Evolutionary conservation across 2,329 filamentous ascomycete species (phyloP).

Genomic region (Zymoseptoria brevis): DNA sequence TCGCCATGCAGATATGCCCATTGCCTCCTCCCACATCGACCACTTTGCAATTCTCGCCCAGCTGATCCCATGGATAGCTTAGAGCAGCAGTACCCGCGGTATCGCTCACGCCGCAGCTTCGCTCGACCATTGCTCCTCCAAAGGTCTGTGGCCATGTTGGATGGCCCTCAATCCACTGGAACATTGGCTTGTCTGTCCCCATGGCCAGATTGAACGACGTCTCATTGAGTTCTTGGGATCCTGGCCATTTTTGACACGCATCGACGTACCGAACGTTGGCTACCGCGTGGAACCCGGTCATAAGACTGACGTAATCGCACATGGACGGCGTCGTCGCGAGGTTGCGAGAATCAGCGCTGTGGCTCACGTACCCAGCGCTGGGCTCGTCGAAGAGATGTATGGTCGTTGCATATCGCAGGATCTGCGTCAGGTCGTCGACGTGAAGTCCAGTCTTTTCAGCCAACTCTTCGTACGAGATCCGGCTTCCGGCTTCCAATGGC

Average conservation of each 20-base stretch:
- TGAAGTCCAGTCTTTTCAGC: neutral
- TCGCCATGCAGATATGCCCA: constrained; percentile 17
- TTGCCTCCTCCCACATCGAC: constrained; percentile 20
- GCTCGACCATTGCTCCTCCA: neutral
- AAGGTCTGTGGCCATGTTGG: neutral
- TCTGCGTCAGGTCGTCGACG: neutral
- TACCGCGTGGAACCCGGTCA: neutral
- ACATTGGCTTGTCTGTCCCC: constrained; percentile 15
- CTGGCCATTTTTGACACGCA: neutral
- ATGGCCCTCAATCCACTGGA: constrained; percentile 1
- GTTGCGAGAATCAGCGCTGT: neutral
- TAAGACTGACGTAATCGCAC: neutral
- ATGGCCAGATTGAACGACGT: constrained; percentile 18
- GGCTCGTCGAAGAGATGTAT: neutral
- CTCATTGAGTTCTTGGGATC: constrained; percentile 4
- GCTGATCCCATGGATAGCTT: constrained; percentile 17
- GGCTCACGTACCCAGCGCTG: neutral
- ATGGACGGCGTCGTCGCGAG: neutral
- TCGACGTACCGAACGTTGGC: neutral
- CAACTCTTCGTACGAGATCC: neutral
- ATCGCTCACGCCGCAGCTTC: neutral
- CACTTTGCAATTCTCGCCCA: constrained; percentile 8
- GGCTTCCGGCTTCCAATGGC: neutral
- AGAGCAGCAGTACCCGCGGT: constrained; percentile 8
- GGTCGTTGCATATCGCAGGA: neutral